Evolutionary conservation across 495 filamentous ascomycete genomes (phyloP).

Genomic region (Staphylotrichum tortipilum): DNA sequence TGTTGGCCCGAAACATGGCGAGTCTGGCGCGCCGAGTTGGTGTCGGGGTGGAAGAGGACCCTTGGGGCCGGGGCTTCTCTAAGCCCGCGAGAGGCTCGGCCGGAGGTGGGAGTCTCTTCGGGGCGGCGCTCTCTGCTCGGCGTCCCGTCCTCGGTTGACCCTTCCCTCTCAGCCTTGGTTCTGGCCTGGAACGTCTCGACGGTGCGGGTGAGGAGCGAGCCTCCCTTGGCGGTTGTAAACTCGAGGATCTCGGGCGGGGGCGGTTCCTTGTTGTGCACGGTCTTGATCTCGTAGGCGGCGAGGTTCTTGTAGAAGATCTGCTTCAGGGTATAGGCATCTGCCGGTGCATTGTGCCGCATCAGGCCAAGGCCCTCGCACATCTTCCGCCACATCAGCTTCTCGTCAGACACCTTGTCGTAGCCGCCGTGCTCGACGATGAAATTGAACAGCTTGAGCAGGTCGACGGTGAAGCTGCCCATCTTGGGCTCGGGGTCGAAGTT

Average conservation of each 20-base stretch:
- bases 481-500: constrained; percentile 62
- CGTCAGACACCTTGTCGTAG: constrained; percentile 70
- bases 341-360: constrained; percentile 53
- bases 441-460: constrained; percentile 63
- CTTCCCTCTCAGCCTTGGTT: constrained; percentile 40
- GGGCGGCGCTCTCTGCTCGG: constrained; percentile 53
- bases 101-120: constrained; percentile 49
- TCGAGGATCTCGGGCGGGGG: constrained; percentile 78
- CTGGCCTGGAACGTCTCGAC: constrained; percentile 56
- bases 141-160: constrained; percentile 52
- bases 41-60: constrained; percentile 73
- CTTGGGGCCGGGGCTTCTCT: constrained; percentile 71
- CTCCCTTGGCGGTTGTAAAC: constrained; percentile 64
- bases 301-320: constrained; percentile 77
- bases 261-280: constrained; percentile 61
- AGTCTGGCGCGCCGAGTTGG: constrained; percentile 49
- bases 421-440: constrained; percentile 61
- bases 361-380: constrained; percentile 58
- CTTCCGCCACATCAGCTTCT: constrained; percentile 70
- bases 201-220: constrained; percentile 64
- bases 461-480: constrained; percentile 60
- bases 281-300: constrained; percentile 70
- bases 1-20: constrained; percentile 47
- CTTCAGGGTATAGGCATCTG: constrained; percentile 68
- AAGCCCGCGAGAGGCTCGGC: constrained; percentile 57